These are phyloP conservation scores for Carex arenaria DNA, from an alignment of 202 grass and related monocot genomes.

Conservation along the genomic window DNA sequence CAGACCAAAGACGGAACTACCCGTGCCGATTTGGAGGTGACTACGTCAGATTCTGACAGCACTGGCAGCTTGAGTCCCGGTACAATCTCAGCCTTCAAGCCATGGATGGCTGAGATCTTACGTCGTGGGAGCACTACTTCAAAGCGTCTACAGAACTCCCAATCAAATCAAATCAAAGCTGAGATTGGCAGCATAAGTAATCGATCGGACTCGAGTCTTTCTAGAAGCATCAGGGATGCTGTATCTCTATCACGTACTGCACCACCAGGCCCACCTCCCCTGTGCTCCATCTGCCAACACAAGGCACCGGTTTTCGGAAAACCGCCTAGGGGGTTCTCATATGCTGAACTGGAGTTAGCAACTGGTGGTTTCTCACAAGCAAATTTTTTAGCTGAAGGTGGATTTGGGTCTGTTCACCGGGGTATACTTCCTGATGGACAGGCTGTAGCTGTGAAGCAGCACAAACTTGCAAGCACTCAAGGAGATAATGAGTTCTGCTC, in stretches of 20 bases:
- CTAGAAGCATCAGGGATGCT: slow-evolving; percentile 87
- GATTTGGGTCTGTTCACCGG: slow-evolving; percentile 94
- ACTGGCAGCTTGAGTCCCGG: slow-evolving; percentile 52
- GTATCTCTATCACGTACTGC: slow-evolving; percentile 72
- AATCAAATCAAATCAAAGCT: slow-evolving; percentile 54
- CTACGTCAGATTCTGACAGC: slow-evolving; percentile 81
- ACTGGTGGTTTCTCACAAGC: slow-evolving; percentile 92
- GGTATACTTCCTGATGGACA: slow-evolving; percentile 95
- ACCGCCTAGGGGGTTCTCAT: slow-evolving; percentile 93
- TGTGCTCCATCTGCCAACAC: slow-evolving; percentile 97
- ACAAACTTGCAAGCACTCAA: slow-evolving; percentile 95
- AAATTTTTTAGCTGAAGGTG: slow-evolving; percentile 97
- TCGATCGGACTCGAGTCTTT: slow-evolving; percentile 75
- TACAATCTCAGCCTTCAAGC: slow-evolving; percentile 58
- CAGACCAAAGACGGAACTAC: slow-evolving; percentile 32
- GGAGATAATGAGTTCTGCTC: slow-evolving; percentile 98
- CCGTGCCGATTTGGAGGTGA: slow-evolving; percentile 37
- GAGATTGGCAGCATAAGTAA: slow-evolving; percentile 61
- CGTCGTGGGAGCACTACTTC: slow-evolving; percentile 21
- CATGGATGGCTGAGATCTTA: slow-evolving; percentile 80
- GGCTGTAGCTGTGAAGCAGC: slow-evolving; percentile 96
- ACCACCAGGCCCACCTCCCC: slow-evolving; percentile 79
- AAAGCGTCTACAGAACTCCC: slow-evolving; percentile 43
- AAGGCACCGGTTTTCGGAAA: slow-evolving; percentile 96
- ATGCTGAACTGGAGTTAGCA: slow-evolving; percentile 92